These are phyloP conservation scores for Pulveroboletus frians DNA, from an alignment of 768 basidiomycete species.

Conservation along the genomic window DNA sequence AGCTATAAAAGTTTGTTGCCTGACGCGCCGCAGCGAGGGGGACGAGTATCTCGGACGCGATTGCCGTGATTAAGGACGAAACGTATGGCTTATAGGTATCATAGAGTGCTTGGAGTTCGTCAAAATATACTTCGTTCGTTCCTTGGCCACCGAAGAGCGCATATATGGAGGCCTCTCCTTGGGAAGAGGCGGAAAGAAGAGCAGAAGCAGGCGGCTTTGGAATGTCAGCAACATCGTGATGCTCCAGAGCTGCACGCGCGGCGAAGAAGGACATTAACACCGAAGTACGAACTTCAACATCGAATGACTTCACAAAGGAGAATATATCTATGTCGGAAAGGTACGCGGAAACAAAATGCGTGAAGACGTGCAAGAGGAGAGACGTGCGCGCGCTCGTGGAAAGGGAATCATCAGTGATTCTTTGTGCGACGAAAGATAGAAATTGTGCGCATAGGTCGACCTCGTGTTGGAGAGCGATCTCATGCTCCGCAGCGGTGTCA, in stretches of 20 bases:
- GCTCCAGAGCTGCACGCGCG: conserved; percentile 67
- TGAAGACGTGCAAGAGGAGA: conserved; percentile 69
- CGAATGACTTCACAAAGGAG: conserved; percentile 69
- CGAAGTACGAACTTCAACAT: conserved; percentile 67
- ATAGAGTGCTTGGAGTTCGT: conserved; percentile 88
- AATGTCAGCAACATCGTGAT: conserved; percentile 47
- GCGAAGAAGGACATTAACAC: conserved; percentile 77
- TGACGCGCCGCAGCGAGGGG: conserved; percentile 62
- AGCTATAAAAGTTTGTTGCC: conserved; percentile 58
- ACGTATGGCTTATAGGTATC: conserved; percentile 91
- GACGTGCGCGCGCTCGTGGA: conserved; percentile 50
- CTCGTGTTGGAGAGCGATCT: conserved; percentile 56
- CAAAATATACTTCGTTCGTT: conserved; percentile 96
- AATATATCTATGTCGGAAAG: conserved; percentile 75
- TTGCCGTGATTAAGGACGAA: conserved; percentile 55
- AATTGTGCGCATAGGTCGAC: conserved; percentile 82
- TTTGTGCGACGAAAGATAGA: conserved; percentile 67
- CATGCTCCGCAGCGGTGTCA: conserved; percentile 48
- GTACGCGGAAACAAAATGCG: conserved; percentile 73
- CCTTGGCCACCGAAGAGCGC: conserved; percentile 98
- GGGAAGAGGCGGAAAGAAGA: conserved; percentile 56
- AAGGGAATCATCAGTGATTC: conserved; percentile 51
- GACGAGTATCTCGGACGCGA: conserved; percentile 62
- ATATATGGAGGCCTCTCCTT: conserved; percentile 72
- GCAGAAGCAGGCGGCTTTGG: conserved; percentile 61